These are phyloP conservation scores for Przewalskia tangutica DNA, from an alignment of 257 asterid genomes.

Conservation along the genomic window DNA sequence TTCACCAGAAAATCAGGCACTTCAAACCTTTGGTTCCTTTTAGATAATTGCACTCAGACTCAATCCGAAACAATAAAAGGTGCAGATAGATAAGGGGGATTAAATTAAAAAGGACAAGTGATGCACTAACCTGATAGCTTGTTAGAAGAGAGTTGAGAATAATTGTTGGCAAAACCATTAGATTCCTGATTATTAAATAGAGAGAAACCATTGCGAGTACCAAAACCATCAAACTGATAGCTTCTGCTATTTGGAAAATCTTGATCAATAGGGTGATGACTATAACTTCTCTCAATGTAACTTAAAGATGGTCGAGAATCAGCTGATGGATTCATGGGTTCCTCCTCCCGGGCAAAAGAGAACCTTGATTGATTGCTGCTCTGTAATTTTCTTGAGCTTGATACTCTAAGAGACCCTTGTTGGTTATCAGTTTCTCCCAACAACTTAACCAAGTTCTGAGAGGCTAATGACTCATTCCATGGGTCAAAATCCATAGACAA, in stretches of 20 bases:
- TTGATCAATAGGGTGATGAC: conserved; percentile 33
- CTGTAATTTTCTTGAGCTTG: conserved; percentile 55
- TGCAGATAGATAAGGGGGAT: background rate
- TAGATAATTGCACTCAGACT: background rate
- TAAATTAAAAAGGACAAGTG: background rate
- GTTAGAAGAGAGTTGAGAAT: conserved; percentile 39
- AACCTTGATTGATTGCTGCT: conserved; percentile 76
- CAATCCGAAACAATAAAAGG: background rate
- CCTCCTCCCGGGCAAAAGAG: conserved; percentile 90
- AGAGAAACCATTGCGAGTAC: conserved; percentile 40
- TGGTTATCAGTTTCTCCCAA: conserved; percentile 46
- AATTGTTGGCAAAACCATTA: conserved; percentile 32
- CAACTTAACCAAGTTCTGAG: conserved; percentile 55
- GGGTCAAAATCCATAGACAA: conserved; percentile 76
- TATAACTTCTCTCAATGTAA: conserved; percentile 34
- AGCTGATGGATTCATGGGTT: conserved; percentile 23
- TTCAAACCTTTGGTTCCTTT: background rate
- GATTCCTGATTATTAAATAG: conserved; percentile 34
- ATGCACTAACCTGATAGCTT: conserved; percentile 50
- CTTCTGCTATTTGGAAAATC: conserved; percentile 35
- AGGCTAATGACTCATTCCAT: conserved; percentile 63
- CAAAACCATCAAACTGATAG: conserved; percentile 39
- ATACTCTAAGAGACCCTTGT: conserved; percentile 41
- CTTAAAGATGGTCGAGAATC: conserved; percentile 32
- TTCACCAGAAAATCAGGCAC: conserved; percentile 3